Base-by-base conservation (phyloP, 768 basidiomycete species). In the Lentinula raphanica region DNA sequence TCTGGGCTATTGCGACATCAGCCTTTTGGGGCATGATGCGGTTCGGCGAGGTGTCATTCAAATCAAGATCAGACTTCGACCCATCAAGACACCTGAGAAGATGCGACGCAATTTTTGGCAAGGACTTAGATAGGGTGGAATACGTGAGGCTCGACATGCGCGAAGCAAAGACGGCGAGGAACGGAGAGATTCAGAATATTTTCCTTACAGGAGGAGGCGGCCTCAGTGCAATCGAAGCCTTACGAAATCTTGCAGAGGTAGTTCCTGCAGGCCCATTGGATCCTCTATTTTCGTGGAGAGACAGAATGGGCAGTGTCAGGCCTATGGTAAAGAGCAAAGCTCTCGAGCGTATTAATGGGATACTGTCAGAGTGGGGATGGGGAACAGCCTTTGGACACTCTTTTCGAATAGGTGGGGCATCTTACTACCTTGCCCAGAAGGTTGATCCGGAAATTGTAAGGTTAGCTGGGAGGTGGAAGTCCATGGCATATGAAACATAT, bases 1-100 rank as follows among this genome's bases (percentile, higher is more conserved):
- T 76, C 1, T 76, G 74, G 74, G 74, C 76, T 0, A 67, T 70
- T 42, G 68, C 67, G 0, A 31, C 57, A 0, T 75, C 68, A 53
- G 71, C 73, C 0, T 78, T 79, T 61, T 78, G 69, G 67, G 75
- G 75, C 75, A 79, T n/a, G n/a, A n/a, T n/a, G n/a, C n/a, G n/a
- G n/a, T n/a, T n/a, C n/a, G n/a, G n/a, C n/a, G n/a, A n/a, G 59
- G 68, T 72, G 0, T 63, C 74, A 0, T 71, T 75, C 0, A 28
- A 45, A 5, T 53, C 69, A 0, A 61, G 63, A 1, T 8, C 31
- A 0, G 58, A 45, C 11, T 76, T 73, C 54, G 36, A 64, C 45
- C 39, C 42, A 0, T 1, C 12, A 0, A 59, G 59, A 28, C 69
- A 75, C 49, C 63, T 75, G 7, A 70, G 50, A 12, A 59, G 70